Conservation (phyloP, 2,329 filamentous ascomycete species). For the Elsinoe perseae region DNA sequence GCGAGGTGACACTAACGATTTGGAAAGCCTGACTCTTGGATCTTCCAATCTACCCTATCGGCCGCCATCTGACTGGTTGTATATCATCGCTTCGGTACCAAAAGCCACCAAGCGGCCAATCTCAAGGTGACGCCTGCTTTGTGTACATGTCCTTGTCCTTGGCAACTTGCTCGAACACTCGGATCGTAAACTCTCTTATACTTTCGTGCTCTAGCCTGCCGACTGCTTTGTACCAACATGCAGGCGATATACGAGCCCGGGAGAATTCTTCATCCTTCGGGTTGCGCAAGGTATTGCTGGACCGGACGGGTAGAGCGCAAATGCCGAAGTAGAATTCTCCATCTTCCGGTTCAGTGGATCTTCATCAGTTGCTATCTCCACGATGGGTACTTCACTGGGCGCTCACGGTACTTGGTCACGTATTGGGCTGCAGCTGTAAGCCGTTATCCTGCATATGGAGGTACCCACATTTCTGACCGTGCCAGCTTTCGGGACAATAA, state of each 20-base stretch:
- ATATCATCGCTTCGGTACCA: no score
- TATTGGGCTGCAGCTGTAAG: background rate
- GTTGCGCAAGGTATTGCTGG: background rate
- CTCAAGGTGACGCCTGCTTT: background rate
- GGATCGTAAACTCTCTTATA: background rate
- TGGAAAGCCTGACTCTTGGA: no score
- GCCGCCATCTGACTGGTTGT: no score
- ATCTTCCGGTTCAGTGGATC: background rate
- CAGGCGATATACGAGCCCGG: background rate
- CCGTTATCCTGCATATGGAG: background rate
- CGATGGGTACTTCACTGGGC: no score
- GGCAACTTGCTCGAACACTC: background rate
- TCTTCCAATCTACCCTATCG: no score
- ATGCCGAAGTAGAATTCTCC: background rate
- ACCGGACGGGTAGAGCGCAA: background rate
- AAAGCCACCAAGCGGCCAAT: no score
- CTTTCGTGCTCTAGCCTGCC: background rate
- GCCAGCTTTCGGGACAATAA: background rate
- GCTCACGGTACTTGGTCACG: background rate
- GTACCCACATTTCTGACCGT: background rate
- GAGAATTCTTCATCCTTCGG: background rate
- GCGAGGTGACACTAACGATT: no score
- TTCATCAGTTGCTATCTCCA: background rate
- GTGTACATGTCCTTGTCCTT: background rate
- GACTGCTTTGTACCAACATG: background rate